Conservation (phyloP, 306 rosid genomes). For the Prunus persica region Prunus_persica_NCBIv2 NC_034011.1:25955001-25955500, state of each 20-base stretch:
- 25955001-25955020: no score
- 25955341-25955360: constrained; percentile 5
- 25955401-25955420: constrained; percentile 60
- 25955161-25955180: no score
- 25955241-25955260: background rate
- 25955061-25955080: no score
- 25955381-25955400: constrained; percentile 68
- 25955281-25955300: background rate
- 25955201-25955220: background rate
- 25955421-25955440: constrained; percentile 60
- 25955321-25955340: background rate
- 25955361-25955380: constrained; percentile 43
- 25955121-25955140: no score
- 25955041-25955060: no score
- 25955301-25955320: background rate
- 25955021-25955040: no score
- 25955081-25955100: no score
- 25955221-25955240: background rate
- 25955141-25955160: no score
- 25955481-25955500: no score
- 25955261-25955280: background rate
- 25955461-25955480: background rate
- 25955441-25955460: constrained; percentile 8
- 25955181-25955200: background rate
- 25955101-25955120: no score